Evolutionary conservation across 73 alveolate species (phyloP).

Genomic region (Paramecium biaurelia): DNA sequence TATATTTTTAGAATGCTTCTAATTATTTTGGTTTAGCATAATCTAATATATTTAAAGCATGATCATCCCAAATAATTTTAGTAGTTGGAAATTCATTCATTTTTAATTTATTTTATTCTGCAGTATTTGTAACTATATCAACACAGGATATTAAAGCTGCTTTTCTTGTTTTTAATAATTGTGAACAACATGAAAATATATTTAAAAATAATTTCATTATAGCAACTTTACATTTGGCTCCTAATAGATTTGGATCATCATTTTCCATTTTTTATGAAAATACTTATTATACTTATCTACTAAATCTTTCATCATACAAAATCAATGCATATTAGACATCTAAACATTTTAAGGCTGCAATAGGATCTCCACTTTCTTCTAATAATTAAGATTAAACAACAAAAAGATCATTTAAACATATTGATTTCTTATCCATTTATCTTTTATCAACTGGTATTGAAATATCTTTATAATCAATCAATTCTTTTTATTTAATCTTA

Average conservation of each 20-base stretch:
- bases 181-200: not conserved
- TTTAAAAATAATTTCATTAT: not conserved
- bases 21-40: conserved; percentile 35
- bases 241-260: not conserved
- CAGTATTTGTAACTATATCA: not conserved
- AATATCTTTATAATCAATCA: not conserved
- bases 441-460: not conserved
- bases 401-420: not conserved
- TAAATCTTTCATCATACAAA: not conserved
- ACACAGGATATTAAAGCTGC: not conserved
- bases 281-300: not conserved
- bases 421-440: not conserved
- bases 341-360: conserved; percentile 36
- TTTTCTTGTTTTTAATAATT: not conserved
- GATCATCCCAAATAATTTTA: conserved; percentile 1
- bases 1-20: conserved; percentile 9
- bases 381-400: not conserved
- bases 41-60: not conserved
- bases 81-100: not conserved
- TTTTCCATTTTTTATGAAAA: not conserved
- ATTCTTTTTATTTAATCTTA: not conserved
- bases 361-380: conserved; percentile 49
- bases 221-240: conserved; percentile 1
- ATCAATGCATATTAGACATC: conserved; percentile 39
- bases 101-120: not conserved